Evolutionary conservation across 2,329 filamentous ascomycete genomes (phyloP).

Genomic region (Ploettnerulaceae sp.): DNA sequence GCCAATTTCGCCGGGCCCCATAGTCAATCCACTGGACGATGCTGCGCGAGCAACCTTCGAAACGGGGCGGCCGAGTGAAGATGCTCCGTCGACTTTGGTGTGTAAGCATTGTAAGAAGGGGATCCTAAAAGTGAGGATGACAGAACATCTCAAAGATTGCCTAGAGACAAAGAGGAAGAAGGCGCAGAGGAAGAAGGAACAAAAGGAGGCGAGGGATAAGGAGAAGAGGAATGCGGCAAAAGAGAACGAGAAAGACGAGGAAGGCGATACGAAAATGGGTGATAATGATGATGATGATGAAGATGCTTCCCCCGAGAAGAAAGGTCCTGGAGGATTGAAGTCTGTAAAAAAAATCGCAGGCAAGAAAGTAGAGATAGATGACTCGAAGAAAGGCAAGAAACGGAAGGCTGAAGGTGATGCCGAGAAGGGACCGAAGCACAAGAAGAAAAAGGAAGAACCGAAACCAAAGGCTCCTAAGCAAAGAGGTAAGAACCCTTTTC

Average conservation of each 20-base stretch:
- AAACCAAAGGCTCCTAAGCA: constrained; percentile 80
- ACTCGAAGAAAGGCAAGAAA: constrained; percentile 65
- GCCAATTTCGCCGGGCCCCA: constrained; percentile 46
- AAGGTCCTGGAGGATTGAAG: constrained; percentile 34
- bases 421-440: constrained; percentile 80
- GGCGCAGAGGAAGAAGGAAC: constrained; percentile 34
- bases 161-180: constrained; percentile 54
- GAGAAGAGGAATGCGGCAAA: constrained; percentile 33
- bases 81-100: constrained; percentile 70
- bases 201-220: constrained; percentile 36
- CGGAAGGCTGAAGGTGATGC: constrained; percentile 69
- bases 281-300: constrained; percentile 41
- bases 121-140: constrained; percentile 68
- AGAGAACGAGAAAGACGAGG: constrained; percentile 31
- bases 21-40: constrained; percentile 68
- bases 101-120: constrained; percentile 96
- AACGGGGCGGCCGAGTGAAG: constrained; percentile 76
- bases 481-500: constrained; percentile 52
- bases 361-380: constrained; percentile 58
- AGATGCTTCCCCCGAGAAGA: constrained; percentile 39
- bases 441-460: constrained; percentile 93
- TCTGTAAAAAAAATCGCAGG: constrained; percentile 59
- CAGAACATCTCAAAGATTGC: constrained; percentile 77
- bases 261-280: constrained; percentile 35
- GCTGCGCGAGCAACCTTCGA: constrained; percentile 72